Conservation (phyloP, 495 filamentous ascomycete species). For the Podospora australis region DNA sequence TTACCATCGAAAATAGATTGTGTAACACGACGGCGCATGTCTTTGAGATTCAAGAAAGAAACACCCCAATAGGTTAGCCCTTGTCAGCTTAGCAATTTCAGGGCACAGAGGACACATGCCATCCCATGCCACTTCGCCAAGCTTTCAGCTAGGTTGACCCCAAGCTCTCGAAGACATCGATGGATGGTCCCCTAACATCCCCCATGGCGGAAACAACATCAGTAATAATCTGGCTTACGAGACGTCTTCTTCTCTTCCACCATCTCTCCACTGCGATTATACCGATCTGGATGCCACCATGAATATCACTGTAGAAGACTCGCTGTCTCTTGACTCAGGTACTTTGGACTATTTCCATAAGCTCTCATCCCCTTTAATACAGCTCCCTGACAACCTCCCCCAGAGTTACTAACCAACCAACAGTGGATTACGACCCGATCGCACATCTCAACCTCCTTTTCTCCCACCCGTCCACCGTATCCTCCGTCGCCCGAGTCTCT, state of each 20-base stretch:
- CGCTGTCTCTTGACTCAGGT: constrained; percentile 48
- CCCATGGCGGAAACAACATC: neutral
- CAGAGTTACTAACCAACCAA: neutral
- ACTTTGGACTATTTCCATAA: too few species aligned
- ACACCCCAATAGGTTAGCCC: neutral
- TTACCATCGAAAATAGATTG: too few species aligned
- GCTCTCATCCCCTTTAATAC: too few species aligned
- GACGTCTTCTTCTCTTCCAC: neutral
- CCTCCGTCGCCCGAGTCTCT: constrained; percentile 66
- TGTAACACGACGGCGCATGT: too few species aligned
- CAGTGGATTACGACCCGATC: constrained; percentile 91
- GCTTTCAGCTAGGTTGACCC: too few species aligned
- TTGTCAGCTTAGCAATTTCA: neutral
- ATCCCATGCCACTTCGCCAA: neutral
- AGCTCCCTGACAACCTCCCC: neutral
- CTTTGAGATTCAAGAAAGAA: too few species aligned
- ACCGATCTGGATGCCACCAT: constrained; percentile 24
- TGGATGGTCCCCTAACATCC: neutral
- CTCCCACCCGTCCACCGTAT: constrained; percentile 81
- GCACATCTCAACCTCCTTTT: constrained; percentile 92
- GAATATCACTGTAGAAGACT: constrained; percentile 37
- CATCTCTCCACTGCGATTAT: neutral
- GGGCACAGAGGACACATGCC: neutral
- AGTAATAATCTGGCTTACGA: neutral
- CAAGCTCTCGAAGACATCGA: constrained; percentile 1